These are phyloP conservation scores for Vitis hybrid DNA, from an alignment of 177 flowering plant genomes.

Conservation along the genomic window DNA sequence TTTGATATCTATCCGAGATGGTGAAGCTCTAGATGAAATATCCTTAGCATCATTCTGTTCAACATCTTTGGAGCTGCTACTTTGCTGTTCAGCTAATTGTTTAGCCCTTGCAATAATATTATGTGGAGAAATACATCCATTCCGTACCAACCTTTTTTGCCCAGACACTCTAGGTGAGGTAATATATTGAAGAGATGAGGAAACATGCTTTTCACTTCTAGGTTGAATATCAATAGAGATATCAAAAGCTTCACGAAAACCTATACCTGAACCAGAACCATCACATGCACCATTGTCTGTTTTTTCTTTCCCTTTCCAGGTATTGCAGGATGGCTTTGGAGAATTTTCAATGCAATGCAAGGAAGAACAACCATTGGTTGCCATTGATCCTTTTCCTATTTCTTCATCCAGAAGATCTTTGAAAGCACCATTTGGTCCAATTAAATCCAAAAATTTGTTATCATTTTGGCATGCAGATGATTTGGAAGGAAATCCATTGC, in stretches of 20 bases:
- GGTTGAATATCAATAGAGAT: conserved; percentile 20
- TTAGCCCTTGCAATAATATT: conserved; percentile 61
- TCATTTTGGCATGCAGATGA: conserved; percentile 12
- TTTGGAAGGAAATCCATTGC: conserved; percentile 19
- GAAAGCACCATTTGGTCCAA: conserved; percentile 11
- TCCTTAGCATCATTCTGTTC: conserved; percentile 17
- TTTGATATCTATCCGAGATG: conserved; percentile 19
- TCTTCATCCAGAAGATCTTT: conserved; percentile 18
- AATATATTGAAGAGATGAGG: conserved; percentile 23
- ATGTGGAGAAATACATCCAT: conserved; percentile 85
- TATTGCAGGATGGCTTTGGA: conserved; percentile 8
- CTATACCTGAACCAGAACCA: conserved; percentile 16
- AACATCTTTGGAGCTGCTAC: conserved; percentile 15
- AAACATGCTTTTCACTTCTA: conserved; percentile 18
- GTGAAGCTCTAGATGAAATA: conserved; percentile 10
- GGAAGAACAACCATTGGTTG: conserved; percentile 9
- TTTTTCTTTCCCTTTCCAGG: conserved; percentile 29
- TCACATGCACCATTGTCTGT: conserved; percentile 8
- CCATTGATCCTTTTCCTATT: conserved; percentile 16
- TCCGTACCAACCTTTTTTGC: conserved; percentile 68
- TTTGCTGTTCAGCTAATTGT: conserved; percentile 25
- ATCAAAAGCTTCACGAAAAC: conserved; percentile 24
- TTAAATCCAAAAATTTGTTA: conserved; percentile 23
- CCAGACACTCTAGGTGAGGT: conserved; percentile 41
- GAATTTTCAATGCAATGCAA: conserved; percentile 2